Evolutionary conservation across 345 rosid species (phyloP), one percentile per base, ranked within the genome.

Genomic region (Hibiscus tridactylites): DNA sequence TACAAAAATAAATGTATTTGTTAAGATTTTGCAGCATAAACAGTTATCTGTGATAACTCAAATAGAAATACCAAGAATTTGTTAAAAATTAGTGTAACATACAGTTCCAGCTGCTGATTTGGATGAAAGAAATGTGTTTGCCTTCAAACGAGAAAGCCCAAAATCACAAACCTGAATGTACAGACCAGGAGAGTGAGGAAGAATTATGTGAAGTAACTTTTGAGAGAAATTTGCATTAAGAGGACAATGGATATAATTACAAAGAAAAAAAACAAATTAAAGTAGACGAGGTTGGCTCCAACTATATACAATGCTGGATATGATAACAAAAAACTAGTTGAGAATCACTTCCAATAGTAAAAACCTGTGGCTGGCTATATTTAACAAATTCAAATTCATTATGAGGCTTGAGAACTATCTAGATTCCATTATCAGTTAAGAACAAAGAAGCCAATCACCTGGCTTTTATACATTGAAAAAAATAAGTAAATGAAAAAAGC

Each of bases 41-140:
- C 50, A 56, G 7, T 44, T 33, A 24, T 46, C 5, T 4, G 19
- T 24, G 21, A 24, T 68, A 73, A 44, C 73, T 65, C 50, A 52
- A 62, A 74, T 56, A 54, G 12, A 29, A 80, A 35, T 49, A 33
- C 46, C 37, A 24, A 21, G 19, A 54, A 50, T 15, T 75, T 21
- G 21, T 67, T 49, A 74, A 76, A 5, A 63, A 50, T 64, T 50
- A 58, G 79, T 4, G 73, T 39, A 76, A 86, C 99, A 86, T 92
- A 92, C 99, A 15, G 99, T 96, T 79, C 99, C 99, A 61, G 99
- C 99, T 12, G 99, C 99, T 61, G 99, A 91, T 78, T 96, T 96
- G 63, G 99, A 92, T 67, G 99, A 92, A 54, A 96, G 92, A 75
- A 90, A 96, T 39, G 99, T 96, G 81, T 85, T 91, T 54, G 97